phyloP scores from a whole-genome alignment of 2,329 filamentous ascomycete genomes.

The Meredithiella fracta region DNA sequence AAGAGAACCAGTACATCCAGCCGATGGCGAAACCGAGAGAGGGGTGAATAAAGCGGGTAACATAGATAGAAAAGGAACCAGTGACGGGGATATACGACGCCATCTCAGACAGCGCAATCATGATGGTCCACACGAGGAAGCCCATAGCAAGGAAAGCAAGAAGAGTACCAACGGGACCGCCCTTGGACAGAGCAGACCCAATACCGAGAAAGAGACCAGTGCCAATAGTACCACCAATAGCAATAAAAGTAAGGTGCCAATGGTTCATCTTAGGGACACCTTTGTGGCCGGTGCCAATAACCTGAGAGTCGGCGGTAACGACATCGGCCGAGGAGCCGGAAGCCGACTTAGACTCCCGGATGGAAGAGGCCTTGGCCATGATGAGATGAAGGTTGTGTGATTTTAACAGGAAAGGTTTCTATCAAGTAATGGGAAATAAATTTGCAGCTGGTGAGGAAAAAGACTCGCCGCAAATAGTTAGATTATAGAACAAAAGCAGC shows the following conservation, averaged over 20 bases:
- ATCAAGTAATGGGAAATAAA: no score
- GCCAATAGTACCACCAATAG: constrained; percentile 47
- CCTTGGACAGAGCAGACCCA: constrained; percentile 42
- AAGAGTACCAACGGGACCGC: constrained; percentile 49
- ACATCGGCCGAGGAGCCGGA: constrained; percentile 1
- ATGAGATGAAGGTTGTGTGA: background rate
- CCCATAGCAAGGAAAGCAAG: constrained; percentile 56
- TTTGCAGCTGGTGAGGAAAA: no score
- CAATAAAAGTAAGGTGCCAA: constrained; percentile 34
- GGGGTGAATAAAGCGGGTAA: constrained; percentile 56
- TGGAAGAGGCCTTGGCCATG: background rate
- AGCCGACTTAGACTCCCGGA: background rate
- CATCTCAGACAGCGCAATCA: constrained; percentile 56
- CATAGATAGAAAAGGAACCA: constrained; percentile 62
- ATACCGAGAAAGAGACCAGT: constrained; percentile 58
- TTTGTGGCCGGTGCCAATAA: constrained; percentile 2
- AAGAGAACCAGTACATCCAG: constrained; percentile 73
- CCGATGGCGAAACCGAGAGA: constrained; percentile 63
- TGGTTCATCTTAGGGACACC: constrained; percentile 18
- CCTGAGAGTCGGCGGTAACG: background rate
- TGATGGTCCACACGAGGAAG: constrained; percentile 57
- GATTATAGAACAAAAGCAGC: no score
- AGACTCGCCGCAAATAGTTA: no score
- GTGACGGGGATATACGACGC: constrained; percentile 61
- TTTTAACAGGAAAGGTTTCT: no score